Evolutionary conservation across 805 yeast genomes (phyloP).

Genomic region (Ogataea wickerhamii): DNA sequence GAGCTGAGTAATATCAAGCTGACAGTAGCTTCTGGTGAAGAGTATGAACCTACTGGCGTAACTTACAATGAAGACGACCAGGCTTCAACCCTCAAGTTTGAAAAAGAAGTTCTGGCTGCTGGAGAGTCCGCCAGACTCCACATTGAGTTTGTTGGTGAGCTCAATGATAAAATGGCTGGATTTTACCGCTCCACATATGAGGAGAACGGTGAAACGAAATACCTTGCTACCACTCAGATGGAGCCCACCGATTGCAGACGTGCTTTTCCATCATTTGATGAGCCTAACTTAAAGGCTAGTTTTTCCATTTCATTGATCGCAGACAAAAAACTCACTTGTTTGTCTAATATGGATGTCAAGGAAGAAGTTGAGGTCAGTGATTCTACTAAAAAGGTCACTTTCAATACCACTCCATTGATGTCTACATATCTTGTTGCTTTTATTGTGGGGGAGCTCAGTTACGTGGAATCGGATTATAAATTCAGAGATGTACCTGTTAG

Average conservation of each 20-base stretch:
- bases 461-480: conserved; percentile 45
- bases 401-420: conserved; percentile 51
- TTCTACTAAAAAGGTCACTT: conserved; percentile 30
- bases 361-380: conserved; percentile 19
- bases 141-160: conserved; percentile 40
- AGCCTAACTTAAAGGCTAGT: conserved; percentile 55
- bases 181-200: conserved; percentile 52
- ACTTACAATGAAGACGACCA: conserved; percentile 53
- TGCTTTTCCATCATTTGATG: conserved; percentile 58
- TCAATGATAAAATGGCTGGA: conserved; percentile 57
- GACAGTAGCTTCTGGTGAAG: conserved; percentile 12
- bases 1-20: conserved; percentile 24
- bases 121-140: conserved; percentile 31
- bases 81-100: conserved; percentile 59
- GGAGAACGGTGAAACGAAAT: conserved; percentile 39
- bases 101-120: conserved; percentile 28
- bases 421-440: conserved; percentile 56
- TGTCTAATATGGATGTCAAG: conserved; percentile 48
- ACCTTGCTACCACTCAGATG: conserved; percentile 55
- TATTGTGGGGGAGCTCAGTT: conserved; percentile 56
- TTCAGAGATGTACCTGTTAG: conserved; percentile 48
- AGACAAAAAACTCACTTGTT: conserved; percentile 36
- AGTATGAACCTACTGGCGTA: conserved; percentile 19
- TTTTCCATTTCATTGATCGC: conserved; percentile 44
- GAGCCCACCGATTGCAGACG: conserved; percentile 61